These are phyloP conservation scores for Metarhizium humberi DNA, from an alignment of 2,329 filamentous ascomycete species.

Conservation along the genomic window DNA sequence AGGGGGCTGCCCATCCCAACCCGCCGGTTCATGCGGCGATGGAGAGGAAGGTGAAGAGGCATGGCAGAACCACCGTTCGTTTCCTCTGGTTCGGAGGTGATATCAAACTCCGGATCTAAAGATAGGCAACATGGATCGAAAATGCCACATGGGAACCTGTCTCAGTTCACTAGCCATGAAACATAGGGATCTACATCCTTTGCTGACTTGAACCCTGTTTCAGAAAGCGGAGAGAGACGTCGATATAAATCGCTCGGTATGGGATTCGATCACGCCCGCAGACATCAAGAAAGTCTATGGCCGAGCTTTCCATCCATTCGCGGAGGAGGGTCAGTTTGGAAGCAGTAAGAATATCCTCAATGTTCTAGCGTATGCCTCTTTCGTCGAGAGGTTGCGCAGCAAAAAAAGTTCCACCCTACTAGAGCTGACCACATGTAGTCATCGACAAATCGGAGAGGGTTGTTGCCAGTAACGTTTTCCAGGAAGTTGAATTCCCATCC, in stretches of 20 bases:
- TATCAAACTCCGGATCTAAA: too few species aligned
- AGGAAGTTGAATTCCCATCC: slow-evolving; percentile 11
- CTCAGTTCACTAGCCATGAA: too few species aligned
- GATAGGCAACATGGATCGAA: too few species aligned
- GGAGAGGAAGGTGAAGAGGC: too few species aligned
- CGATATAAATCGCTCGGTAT: slow-evolving; percentile 10
- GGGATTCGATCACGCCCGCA: slow-evolving; percentile 7
- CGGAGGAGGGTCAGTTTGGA: slow-evolving; percentile 7
- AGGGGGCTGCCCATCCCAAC: too few species aligned
- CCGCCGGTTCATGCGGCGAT: too few species aligned
- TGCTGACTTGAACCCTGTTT: too few species aligned
- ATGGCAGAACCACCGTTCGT: too few species aligned
- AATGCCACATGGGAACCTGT: too few species aligned
- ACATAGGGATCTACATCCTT: too few species aligned
- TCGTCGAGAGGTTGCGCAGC: too few species aligned
- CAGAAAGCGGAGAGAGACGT: slow-evolving; percentile 3
- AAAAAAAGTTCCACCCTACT: neutral
- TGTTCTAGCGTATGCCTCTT: neutral
- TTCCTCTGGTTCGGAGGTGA: too few species aligned
- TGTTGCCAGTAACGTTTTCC: slow-evolving; percentile 12
- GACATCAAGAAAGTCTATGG: slow-evolving; percentile 11
- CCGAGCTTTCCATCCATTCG: slow-evolving; percentile 11
- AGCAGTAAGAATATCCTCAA: slow-evolving; percentile 2
- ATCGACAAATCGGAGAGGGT: slow-evolving; percentile 11
- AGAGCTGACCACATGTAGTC: slow-evolving; percentile 3